Conservation (phyloP, 169 alveolate genomes). For the Eimeria necatrix region DNA sequence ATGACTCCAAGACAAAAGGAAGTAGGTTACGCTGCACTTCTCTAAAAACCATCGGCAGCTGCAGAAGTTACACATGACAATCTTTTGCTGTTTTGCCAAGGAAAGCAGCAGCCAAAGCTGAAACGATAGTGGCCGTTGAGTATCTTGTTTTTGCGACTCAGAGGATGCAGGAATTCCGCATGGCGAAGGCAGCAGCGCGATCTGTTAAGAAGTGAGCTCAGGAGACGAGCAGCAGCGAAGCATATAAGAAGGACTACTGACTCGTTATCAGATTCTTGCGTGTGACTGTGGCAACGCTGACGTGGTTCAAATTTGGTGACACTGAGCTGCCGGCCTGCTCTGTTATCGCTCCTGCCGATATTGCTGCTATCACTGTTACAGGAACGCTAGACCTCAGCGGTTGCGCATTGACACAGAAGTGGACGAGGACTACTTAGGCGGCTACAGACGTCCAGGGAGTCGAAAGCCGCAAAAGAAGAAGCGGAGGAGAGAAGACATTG, state of each 20-base stretch:
- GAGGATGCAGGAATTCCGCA: conserved; percentile 58
- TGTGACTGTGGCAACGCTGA: too few relatives aligned
- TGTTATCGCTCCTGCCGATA: neutral
- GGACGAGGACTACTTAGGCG: neutral
- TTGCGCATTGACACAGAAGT: neutral
- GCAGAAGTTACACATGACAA: neutral
- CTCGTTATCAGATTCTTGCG: too few relatives aligned
- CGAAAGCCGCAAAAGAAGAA: neutral
- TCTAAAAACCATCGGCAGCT: neutral
- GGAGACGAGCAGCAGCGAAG: neutral
- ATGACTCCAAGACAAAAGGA: conserved; percentile 8
- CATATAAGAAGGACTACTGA: neutral
- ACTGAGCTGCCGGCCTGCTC: neutral
- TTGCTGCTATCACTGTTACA: conserved; percentile 7
- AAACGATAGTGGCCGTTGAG: neutral
- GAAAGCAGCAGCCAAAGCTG: conserved; percentile 15
- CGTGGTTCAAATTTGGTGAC: too few relatives aligned
- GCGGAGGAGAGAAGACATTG: neutral
- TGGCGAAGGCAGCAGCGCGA: conserved; percentile 53
- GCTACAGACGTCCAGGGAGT: neutral
- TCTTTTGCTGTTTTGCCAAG: neutral
- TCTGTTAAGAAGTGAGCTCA: conserved; percentile 35
- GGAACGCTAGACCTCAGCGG: conserved; percentile 15
- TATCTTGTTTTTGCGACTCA: neutral
- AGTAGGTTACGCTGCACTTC: neutral